Percentiles rank a stretch among this genome's conserved stretches.
Conservation (phyloP, 257 asterid species). For the Salvia miltiorrhiza region DNA sequence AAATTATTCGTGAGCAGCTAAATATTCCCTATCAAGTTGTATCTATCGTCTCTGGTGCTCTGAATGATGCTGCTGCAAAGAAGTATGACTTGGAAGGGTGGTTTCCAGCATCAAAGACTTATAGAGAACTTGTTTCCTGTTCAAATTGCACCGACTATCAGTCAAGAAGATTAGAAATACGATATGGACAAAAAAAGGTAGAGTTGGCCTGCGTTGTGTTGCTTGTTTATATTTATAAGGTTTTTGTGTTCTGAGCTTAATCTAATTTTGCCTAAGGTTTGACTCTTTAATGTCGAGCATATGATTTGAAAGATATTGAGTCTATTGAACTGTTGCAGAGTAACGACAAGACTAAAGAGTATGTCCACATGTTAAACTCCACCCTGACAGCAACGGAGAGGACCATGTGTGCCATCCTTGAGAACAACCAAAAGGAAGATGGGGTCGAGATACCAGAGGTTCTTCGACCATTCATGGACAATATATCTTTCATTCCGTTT, state of each 20-base stretch:
- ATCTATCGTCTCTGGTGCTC: slow-evolving; percentile 85
- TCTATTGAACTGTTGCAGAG: slow-evolving; percentile 44
- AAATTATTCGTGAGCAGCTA: slow-evolving; percentile 45
- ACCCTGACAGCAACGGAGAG: slow-evolving; percentile 97
- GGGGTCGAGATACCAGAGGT: slow-evolving; percentile 89
- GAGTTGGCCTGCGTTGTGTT: background rate
- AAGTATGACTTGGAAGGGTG: slow-evolving; percentile 94
- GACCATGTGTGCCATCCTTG: slow-evolving; percentile 85
- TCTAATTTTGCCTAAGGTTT: background rate
- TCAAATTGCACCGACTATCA: slow-evolving; percentile 93
- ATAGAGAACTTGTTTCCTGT: slow-evolving; percentile 91
- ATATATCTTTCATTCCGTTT: slow-evolving; percentile 70
- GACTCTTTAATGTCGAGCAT: background rate
- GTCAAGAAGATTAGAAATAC: slow-evolving; percentile 80
- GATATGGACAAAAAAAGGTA: slow-evolving; percentile 92
- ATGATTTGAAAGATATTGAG: background rate
- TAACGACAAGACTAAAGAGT: slow-evolving; percentile 69
- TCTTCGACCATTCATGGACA: slow-evolving; percentile 65
- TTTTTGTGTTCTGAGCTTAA: background rate
- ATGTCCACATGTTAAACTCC: slow-evolving; percentile 87
- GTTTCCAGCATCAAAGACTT: slow-evolving; percentile 86
- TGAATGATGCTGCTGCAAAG: slow-evolving; percentile 97
- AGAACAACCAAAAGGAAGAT: slow-evolving; percentile 81
- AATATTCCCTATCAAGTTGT: slow-evolving; percentile 82
- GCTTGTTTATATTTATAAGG: no score